Evolutionary conservation across 208 protist genomes (phyloP).

Genomic region (Trypanosoma melophagium): DNA sequence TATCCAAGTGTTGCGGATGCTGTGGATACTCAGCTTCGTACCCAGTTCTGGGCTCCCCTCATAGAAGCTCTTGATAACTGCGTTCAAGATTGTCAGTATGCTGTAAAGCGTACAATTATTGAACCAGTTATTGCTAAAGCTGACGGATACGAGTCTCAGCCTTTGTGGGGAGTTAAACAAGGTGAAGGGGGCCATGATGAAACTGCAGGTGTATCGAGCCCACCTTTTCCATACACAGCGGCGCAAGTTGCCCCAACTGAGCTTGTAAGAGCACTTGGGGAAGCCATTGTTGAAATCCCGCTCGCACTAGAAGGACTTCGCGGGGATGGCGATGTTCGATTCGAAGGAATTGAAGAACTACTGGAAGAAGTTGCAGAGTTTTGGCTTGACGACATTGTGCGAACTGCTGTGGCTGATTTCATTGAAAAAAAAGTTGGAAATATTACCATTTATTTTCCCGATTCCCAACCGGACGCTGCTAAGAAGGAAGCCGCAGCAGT

Average conservation of each 20-base stretch:
- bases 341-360: slow-evolving; percentile 37
- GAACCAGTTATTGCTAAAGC: slow-evolving; percentile 44
- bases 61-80: slow-evolving; percentile 33
- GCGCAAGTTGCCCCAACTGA: slow-evolving; percentile 47
- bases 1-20: slow-evolving; percentile 34
- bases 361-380: slow-evolving; percentile 56
- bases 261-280: slow-evolving; percentile 65
- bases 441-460: slow-evolving; percentile 40
- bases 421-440: slow-evolving; percentile 51
- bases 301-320: slow-evolving; percentile 63
- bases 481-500: slow-evolving; percentile 35
- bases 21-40: slow-evolving; percentile 27
- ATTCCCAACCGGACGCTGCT: slow-evolving; percentile 2
- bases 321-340: slow-evolving; percentile 19
- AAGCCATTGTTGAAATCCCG: slow-evolving; percentile 82
- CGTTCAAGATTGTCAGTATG: slow-evolving; percentile 27
- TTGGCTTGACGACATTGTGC: slow-evolving; percentile 72
- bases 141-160: slow-evolving; percentile 36
- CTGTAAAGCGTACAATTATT: slow-evolving; percentile 38
- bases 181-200: not conserved
- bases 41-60: slow-evolving; percentile 50
- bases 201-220: not conserved
- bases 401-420: slow-evolving; percentile 47
- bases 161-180: slow-evolving; percentile 33
- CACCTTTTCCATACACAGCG: slow-evolving; percentile 25